phyloP scores from a whole-genome alignment of 768 basidiomycete species.

The Tricholomella constricta region DNA sequence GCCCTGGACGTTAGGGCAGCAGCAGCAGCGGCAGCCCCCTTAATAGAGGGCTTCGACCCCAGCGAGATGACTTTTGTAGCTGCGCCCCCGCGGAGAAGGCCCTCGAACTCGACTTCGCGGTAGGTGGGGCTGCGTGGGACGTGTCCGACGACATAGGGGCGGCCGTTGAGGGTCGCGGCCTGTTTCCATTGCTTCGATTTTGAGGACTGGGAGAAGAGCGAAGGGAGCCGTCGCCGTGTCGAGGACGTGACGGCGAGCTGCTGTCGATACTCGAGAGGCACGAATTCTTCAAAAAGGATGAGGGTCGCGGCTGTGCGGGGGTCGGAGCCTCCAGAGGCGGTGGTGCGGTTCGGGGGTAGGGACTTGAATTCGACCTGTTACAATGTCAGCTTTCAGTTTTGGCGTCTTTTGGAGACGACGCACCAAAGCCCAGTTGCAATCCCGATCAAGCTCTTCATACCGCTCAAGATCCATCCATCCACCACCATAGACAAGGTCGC shows the following conservation, averaged over 20 bases:
- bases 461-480: conserved; percentile 84
- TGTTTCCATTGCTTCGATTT: conserved; percentile 74
- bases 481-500: conserved; percentile 77
- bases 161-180: conserved; percentile 78
- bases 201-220: conserved; percentile 57
- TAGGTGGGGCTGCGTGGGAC: conserved; percentile 52
- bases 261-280: conserved; percentile 84
- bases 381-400: not conserved
- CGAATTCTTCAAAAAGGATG: conserved; percentile 91
- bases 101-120: conserved; percentile 80
- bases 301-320: conserved; percentile 74
- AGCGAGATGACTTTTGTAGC: conserved; percentile 48
- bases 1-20: conserved; percentile 7
- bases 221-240: conserved; percentile 64
- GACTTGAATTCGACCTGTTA: conserved; percentile 86
- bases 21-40: no score
- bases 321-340: conserved; percentile 46
- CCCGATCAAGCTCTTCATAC: conserved; percentile 74
- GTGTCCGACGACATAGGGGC: conserved; percentile 69
- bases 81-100: conserved; percentile 59
- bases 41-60: conserved; percentile 26
- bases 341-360: conserved; percentile 46
- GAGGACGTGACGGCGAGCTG: conserved; percentile 62
- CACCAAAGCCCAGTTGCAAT: conserved; percentile 93
- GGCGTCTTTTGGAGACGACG: conserved; percentile 25